phyloP scores from a whole-genome alignment of 257 asterid genomes.

The Nicotiana undulata region DNA sequence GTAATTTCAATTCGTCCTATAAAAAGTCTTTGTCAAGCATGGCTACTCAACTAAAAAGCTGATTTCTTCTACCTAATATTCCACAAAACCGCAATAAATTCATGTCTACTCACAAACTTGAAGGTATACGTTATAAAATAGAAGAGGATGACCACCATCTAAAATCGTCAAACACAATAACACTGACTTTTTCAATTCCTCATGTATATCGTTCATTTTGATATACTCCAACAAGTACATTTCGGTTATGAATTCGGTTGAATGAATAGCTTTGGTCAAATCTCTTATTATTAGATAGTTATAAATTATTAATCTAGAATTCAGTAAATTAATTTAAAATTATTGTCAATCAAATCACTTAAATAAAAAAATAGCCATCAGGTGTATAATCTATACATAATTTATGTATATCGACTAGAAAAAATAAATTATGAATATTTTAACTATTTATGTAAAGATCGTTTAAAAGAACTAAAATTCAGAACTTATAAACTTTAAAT shows the following conservation, averaged over 20 bases:
- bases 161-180: neutral
- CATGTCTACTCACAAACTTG: neutral
- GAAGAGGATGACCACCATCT: neutral
- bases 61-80: neutral
- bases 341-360: no score
- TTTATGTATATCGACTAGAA: no score
- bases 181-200: neutral
- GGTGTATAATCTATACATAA: no score
- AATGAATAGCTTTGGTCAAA: no score
- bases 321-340: no score
- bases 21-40: neutral
- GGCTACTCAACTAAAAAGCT: neutral
- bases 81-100: neutral
- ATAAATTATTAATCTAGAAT: no score
- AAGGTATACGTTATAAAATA: neutral
- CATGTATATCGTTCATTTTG: neutral
- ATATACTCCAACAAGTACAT: neutral
- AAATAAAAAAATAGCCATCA: fast-evolving
- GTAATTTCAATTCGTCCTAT: neutral
- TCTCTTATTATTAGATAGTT: no score
- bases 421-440: no score
- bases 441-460: no score
- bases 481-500: no score
- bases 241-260: no score
- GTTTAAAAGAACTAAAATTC: no score